Conservation (phyloP, 2,329 filamentous ascomycete genomes). For the Scortechinia acanthostroma region DNA sequence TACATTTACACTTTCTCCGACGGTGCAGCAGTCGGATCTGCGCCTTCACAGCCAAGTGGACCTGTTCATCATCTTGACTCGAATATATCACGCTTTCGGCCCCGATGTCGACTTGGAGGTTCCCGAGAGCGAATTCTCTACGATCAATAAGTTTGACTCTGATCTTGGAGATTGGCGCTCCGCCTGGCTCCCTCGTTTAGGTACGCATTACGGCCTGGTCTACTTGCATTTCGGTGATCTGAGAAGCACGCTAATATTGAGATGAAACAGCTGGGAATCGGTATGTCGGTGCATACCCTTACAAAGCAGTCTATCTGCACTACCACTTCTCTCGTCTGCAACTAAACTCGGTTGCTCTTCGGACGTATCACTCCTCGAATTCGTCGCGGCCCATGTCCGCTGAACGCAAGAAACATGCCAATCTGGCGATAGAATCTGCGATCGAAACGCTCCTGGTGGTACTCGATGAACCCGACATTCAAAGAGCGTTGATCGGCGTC, state of each 20-base stretch:
- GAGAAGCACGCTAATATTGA: slow-evolving; percentile 21
- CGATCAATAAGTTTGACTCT: slow-evolving; percentile 21
- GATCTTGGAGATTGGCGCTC: slow-evolving; percentile 24
- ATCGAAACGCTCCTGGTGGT: slow-evolving; percentile 17
- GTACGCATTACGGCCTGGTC: slow-evolving; percentile 22
- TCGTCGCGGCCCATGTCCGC: slow-evolving; percentile 24
- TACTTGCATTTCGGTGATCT: no score
- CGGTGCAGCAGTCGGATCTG: slow-evolving; percentile 42
- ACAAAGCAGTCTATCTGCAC: slow-evolving; percentile 37
- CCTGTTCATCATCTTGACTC: slow-evolving; percentile 51
- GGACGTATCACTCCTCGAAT: slow-evolving; percentile 28
- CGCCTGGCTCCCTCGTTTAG: slow-evolving; percentile 22
- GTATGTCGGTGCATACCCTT: slow-evolving; percentile 36
- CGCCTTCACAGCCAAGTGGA: slow-evolving; percentile 51
- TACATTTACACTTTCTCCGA: slow-evolving; percentile 37
- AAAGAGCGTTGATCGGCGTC: slow-evolving; percentile 17
- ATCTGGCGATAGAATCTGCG: slow-evolving; percentile 26
- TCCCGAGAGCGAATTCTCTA: slow-evolving; percentile 23
- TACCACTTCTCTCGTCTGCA: slow-evolving; percentile 41
- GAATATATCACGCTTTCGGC: slow-evolving; percentile 48
- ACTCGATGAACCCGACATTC: slow-evolving; percentile 18
- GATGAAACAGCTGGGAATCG: slow-evolving; percentile 28
- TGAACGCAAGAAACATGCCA: slow-evolving; percentile 32
- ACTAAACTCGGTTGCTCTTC: slow-evolving; percentile 37
- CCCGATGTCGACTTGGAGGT: slow-evolving; percentile 41